A percentile compares a stretch with the other conserved stretches of the same genome.
Evolutionary conservation across 352 stramenopile species (phyloP).

Genomic region (Phytophthora multivora): DNA sequence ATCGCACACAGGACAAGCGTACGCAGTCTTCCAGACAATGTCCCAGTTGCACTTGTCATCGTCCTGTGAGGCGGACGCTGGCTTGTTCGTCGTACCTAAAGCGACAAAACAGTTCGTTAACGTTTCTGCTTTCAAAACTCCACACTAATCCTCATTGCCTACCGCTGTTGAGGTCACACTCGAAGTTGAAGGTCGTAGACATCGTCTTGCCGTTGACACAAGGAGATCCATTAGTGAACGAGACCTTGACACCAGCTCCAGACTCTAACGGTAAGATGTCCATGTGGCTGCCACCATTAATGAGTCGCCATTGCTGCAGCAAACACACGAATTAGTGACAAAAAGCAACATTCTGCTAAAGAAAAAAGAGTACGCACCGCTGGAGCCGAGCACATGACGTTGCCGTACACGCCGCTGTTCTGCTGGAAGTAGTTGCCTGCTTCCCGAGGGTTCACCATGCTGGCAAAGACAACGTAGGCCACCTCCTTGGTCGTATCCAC

Average conservation of each 20-base stretch:
- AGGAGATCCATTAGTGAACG: conserved; percentile 52
- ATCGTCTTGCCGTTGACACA: conserved; percentile 55
- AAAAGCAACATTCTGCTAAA: too few species aligned
- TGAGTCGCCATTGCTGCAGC: conserved; percentile 70
- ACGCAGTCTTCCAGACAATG: conserved; percentile 71
- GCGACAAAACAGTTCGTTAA: neutral
- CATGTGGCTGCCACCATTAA: conserved; percentile 68
- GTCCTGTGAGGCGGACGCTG: conserved; percentile 37
- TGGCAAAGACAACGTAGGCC: conserved; percentile 64
- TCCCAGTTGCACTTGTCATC: conserved; percentile 59
- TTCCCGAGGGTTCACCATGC: conserved; percentile 62
- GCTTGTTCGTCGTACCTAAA: conserved; percentile 54
- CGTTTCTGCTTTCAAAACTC: neutral
- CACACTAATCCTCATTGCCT: conserved; percentile 5
- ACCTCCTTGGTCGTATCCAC: conserved; percentile 48
- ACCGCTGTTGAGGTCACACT: conserved; percentile 73
- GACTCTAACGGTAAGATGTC: conserved; percentile 58
- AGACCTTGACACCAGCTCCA: conserved; percentile 63
- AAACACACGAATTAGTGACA: neutral
- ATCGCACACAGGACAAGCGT: conserved; percentile 72
- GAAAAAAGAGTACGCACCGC: conserved; percentile 47
- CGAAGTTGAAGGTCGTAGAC: conserved; percentile 67
- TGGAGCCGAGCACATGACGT: conserved; percentile 75
- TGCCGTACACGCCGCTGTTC: conserved; percentile 65
- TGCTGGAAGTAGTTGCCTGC: conserved; percentile 71